Evolutionary conservation across 192 early-diverging fungal species (phyloP).

Genomic region (Umbelopsis sp.): DNA sequence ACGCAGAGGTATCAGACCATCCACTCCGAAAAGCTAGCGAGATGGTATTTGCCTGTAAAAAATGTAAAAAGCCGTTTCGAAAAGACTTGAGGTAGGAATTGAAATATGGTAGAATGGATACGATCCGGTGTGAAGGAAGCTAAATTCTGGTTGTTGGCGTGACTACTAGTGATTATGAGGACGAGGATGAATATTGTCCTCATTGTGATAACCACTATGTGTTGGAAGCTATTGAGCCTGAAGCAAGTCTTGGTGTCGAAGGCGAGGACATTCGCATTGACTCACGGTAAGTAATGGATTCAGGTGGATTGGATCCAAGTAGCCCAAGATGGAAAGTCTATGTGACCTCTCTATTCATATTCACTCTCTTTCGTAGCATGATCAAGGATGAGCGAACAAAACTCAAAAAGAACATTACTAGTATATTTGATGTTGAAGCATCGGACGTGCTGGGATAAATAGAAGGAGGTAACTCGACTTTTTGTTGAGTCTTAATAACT

Average conservation of each 20-base stretch:
- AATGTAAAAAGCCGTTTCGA: conserved; percentile 97
- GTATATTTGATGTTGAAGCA: conserved; percentile 32
- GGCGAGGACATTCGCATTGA: conserved; percentile 89
- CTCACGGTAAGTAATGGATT: conserved; percentile 43
- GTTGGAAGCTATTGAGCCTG: conserved; percentile 88
- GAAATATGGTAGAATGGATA: not conserved
- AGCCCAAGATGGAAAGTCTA: too few relatives aligned
- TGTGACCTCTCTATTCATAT: not conserved
- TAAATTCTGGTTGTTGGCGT: not conserved
- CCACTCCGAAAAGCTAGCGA: conserved; percentile 78
- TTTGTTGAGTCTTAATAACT: not conserved
- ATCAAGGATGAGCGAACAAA: conserved; percentile 30
- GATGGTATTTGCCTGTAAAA: conserved; percentile 97
- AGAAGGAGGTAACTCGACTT: not conserved
- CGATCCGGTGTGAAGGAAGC: too few relatives aligned
- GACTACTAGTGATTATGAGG: conserved; percentile 76
- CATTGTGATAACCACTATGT: conserved; percentile 98
- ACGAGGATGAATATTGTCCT: conserved; percentile 96
- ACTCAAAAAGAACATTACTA: not conserved
- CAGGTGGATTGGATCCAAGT: not conserved
- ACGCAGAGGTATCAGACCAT: conserved; percentile 79
- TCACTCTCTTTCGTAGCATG: conserved; percentile 13
- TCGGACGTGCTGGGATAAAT: conserved; percentile 33
- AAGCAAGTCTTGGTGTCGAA: conserved; percentile 85
- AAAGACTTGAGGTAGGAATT: conserved; percentile 70